Evolutionary conservation across 164 flowering plant species (phyloP).

Genomic region (Tetracentron sinense): DNA sequence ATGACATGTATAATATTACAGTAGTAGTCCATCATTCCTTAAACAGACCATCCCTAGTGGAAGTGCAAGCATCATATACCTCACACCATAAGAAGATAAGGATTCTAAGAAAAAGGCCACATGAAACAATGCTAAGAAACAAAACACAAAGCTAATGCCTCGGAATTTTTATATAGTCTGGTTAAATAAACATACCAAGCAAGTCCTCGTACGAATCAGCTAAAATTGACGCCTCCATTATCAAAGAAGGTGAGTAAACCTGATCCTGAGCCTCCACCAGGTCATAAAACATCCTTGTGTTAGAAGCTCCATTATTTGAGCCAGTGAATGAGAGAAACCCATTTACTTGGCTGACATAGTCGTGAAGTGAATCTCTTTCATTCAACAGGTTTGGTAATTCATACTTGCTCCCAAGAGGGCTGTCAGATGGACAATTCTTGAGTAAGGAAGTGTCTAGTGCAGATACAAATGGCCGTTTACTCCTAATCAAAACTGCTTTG

Average conservation of each 20-base stretch:
- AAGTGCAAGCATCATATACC: not conserved
- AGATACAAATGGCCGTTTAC: conserved; percentile 46
- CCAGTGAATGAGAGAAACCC: conserved; percentile 53
- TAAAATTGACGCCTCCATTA: conserved; percentile 70
- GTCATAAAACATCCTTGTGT: conserved; percentile 44
- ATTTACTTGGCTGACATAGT: conserved; percentile 40
- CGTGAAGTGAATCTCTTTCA: conserved; percentile 43
- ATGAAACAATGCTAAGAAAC: not conserved
- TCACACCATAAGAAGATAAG: not conserved
- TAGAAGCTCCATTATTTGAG: conserved; percentile 42
- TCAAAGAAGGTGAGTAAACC: conserved; percentile 88
- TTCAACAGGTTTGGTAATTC: conserved; percentile 37
- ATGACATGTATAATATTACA: not conserved
- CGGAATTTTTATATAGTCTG: not conserved
- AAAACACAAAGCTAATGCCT: not conserved
- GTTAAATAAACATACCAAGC: conserved; percentile 60
- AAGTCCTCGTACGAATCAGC: conserved; percentile 85
- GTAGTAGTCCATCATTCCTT: too few relatives aligned
- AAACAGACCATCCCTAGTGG: not conserved
- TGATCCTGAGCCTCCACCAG: conserved; percentile 61
- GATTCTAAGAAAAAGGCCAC: not conserved
- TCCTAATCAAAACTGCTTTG: conserved; percentile 35
- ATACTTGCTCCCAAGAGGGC: conserved; percentile 32
- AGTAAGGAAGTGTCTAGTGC: conserved; percentile 37
- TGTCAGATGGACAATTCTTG: conserved; percentile 30